Evolutionary conservation across 805 yeast genomes (phyloP).

Genomic region (Lipomyces orientalis): DNA sequence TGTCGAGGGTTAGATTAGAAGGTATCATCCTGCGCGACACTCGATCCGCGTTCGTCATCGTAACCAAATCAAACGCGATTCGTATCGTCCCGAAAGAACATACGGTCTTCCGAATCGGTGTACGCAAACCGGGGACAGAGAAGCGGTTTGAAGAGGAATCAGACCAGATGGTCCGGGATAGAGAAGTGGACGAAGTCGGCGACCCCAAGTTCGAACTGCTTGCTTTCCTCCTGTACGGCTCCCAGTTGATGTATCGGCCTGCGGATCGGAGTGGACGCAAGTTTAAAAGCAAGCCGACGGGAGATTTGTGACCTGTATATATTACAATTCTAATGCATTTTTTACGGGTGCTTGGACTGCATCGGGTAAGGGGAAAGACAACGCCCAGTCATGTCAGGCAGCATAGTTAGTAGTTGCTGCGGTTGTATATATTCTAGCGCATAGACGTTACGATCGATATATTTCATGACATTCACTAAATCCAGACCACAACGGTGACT

Average conservation of each 20-base stretch:
- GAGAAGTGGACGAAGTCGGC: neutral
- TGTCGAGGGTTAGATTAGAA: slow-evolving; percentile 24
- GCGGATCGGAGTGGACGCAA: slow-evolving; percentile 36
- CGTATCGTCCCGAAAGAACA: slow-evolving; percentile 29
- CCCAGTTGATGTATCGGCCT: slow-evolving; percentile 32
- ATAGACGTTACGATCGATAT: too few species aligned
- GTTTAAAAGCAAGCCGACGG: slow-evolving; percentile 26
- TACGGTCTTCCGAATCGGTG: slow-evolving; percentile 23
- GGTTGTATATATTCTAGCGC: too few species aligned
- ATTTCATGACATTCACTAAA: neutral
- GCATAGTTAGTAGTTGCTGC: too few species aligned
- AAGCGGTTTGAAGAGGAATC: neutral
- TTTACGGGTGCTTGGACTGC: neutral
- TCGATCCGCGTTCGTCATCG: slow-evolving; percentile 17
- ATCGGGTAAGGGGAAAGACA: neutral
- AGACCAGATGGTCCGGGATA: slow-evolving; percentile 1
- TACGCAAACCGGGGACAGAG: neutral
- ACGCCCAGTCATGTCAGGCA: too few species aligned
- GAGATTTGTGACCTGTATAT: neutral
- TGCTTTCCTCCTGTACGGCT: slow-evolving; percentile 23
- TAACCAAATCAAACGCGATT: slow-evolving; percentile 17
- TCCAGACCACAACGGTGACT: neutral
- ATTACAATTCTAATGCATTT: neutral
- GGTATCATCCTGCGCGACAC: slow-evolving; percentile 32
- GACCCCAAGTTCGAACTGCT: neutral